phyloP scores from a whole-genome alignment of 1,284 basidiomycete species.

The Rugosomyces carneus region DNA sequence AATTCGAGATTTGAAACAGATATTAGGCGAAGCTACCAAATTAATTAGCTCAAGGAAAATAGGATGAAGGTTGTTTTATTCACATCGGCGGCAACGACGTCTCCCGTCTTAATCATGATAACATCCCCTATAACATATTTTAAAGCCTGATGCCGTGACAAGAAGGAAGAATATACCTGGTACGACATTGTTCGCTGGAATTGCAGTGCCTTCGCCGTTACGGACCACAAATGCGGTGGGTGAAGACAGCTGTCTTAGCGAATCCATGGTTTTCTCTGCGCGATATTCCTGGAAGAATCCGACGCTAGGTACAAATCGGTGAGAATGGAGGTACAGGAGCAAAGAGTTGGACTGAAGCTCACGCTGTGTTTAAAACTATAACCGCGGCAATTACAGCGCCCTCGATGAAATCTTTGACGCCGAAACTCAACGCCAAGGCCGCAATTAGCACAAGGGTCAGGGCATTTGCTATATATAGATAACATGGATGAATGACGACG shows the following conservation, averaged over 20 bases:
- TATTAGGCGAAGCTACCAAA: constrained; percentile 26
- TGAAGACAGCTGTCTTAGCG: constrained; percentile 48
- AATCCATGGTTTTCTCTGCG: constrained; percentile 55
- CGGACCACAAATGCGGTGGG: constrained; percentile 60
- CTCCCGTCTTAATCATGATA: constrained; percentile 49
- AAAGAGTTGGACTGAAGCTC: no score
- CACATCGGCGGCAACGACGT: constrained; percentile 58
- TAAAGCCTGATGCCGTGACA: background rate
- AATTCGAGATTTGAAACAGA: constrained; percentile 42
- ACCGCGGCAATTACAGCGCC: constrained; percentile 62
- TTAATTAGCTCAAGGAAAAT: background rate
- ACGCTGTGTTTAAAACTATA: constrained; percentile 45
- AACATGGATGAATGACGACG: background rate
- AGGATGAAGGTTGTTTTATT: constrained; percentile 19
- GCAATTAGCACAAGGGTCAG: constrained; percentile 40
- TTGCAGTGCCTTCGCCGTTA: constrained; percentile 39
- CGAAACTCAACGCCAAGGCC: constrained; percentile 62
- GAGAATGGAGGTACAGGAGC: constrained; percentile 3
- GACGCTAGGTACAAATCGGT: constrained; percentile 21
- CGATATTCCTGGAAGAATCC: constrained; percentile 51
- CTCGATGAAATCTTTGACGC: constrained; percentile 56
- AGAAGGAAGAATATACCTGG: constrained; percentile 33
- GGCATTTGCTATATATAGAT: constrained; percentile 27
- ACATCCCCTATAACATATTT: constrained; percentile 34
- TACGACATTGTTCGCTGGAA: constrained; percentile 55